phyloP scores from a whole-genome alignment of 805 yeast species.

The Yarrowia osloensis region DNA sequence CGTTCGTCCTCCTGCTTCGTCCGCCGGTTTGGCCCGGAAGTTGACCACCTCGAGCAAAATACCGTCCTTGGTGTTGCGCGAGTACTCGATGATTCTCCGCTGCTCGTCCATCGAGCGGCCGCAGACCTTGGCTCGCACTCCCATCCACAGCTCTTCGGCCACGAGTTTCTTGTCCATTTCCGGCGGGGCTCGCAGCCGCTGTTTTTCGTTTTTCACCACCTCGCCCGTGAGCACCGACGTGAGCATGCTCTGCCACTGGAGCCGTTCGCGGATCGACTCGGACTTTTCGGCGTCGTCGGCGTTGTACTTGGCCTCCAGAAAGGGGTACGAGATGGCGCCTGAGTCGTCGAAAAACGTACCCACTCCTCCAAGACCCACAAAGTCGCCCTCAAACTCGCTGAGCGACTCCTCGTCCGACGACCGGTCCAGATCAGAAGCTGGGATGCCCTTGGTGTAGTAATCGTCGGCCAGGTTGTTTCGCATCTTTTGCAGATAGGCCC shows the following conservation, averaged over 20 bases:
- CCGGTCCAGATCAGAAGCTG: slow-evolving; percentile 42
- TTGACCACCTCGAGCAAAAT: slow-evolving; percentile 51
- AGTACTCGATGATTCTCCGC: slow-evolving; percentile 61
- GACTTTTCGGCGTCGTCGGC: slow-evolving; percentile 39
- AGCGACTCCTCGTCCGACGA: slow-evolving; percentile 41
- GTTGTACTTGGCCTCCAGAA: slow-evolving; percentile 37
- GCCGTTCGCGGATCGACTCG: slow-evolving; percentile 57
- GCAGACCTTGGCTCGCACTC: slow-evolving; percentile 75
- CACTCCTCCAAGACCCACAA: slow-evolving; percentile 40
- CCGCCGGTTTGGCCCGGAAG: slow-evolving; percentile 15
- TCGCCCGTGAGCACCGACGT: slow-evolving; percentile 91
- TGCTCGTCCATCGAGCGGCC: slow-evolving; percentile 84
- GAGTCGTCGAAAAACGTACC: slow-evolving; percentile 40
- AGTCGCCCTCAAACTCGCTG: slow-evolving; percentile 36
- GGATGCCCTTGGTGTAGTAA: slow-evolving; percentile 68
- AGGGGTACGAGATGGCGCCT: slow-evolving; percentile 34
- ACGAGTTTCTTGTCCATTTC: slow-evolving; percentile 51
- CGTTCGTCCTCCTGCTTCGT: slow-evolving; percentile 38
- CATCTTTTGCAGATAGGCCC: slow-evolving; percentile 62
- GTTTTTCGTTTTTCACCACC: slow-evolving; percentile 84
- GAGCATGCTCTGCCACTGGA: slow-evolving; percentile 96
- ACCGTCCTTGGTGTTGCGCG: slow-evolving; percentile 71
- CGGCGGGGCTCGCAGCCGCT: slow-evolving; percentile 49
- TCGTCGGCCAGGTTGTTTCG: slow-evolving; percentile 65
- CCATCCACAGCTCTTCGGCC: slow-evolving; percentile 80